phyloP scores from a whole-genome alignment of 768 basidiomycete species.

The Amyloporia xantha region DNA sequence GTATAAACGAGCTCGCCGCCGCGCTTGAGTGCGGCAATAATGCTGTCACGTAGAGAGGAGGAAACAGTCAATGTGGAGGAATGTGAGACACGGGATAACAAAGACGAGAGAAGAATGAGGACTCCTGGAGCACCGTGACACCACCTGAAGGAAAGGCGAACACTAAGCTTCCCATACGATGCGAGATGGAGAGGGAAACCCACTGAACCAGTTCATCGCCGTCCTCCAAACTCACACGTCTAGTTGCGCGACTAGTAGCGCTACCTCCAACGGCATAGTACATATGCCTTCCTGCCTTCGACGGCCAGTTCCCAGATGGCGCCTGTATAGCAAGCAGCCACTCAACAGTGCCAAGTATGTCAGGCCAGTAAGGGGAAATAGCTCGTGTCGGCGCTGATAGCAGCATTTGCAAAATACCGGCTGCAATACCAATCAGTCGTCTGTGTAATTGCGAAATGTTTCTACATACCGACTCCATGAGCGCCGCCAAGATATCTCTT shows the following conservation, averaged over 20 bases:
- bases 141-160: slow-evolving; percentile 36
- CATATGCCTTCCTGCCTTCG: slow-evolving; percentile 26
- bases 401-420: slow-evolving; percentile 47
- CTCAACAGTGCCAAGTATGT: slow-evolving; percentile 37
- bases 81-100: slow-evolving; percentile 27
- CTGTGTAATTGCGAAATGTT: neutral
- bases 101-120: slow-evolving; percentile 39
- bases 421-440: slow-evolving; percentile 23
- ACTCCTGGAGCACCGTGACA: slow-evolving; percentile 54
- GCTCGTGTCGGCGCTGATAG: slow-evolving; percentile 35
- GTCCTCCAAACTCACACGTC: slow-evolving; percentile 6
- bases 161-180: neutral
- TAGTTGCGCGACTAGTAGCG: slow-evolving; percentile 3
- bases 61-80: slow-evolving; percentile 18
- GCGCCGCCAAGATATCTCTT: slow-evolving; percentile 51
- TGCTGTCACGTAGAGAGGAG: slow-evolving; percentile 19
- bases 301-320: slow-evolving; percentile 45
- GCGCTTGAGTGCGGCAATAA: slow-evolving; percentile 29
- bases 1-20: slow-evolving; percentile 40
- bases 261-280: slow-evolving; percentile 7
- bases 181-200: slow-evolving; percentile 20
- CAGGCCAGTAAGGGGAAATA: slow-evolving; percentile 31
- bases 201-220: slow-evolving; percentile 43
- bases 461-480: slow-evolving; percentile 48
- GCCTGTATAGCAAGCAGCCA: slow-evolving; percentile 45